Evolutionary conservation across 2,329 filamentous ascomycete species (phyloP).

Genomic region (Verticillium dahliae): DNA sequence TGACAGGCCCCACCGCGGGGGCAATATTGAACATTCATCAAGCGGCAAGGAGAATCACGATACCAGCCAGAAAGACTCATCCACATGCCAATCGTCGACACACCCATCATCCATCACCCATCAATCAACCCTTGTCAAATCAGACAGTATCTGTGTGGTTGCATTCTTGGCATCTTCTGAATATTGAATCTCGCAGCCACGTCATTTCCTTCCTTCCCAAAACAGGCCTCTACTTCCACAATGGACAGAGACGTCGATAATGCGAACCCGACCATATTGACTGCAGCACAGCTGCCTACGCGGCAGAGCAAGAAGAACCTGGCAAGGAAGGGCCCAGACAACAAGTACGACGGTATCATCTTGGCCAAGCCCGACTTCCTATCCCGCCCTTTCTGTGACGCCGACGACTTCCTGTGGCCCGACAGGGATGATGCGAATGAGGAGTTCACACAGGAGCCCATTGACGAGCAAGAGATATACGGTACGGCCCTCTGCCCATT

Average conservation of each 20-base stretch:
- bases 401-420: slow-evolving; percentile 27
- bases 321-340: slow-evolving; percentile 39
- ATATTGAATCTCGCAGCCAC: not conserved
- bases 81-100: not conserved
- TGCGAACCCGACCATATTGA: slow-evolving; percentile 90
- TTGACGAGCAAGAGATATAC: slow-evolving; percentile 96
- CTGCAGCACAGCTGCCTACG: slow-evolving; percentile 79
- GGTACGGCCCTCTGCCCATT: slow-evolving; percentile 43
- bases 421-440: slow-evolving; percentile 38
- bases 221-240: not conserved
- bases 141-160: not conserved
- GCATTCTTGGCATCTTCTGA: not conserved
- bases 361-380: slow-evolving; percentile 39
- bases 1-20: not conserved
- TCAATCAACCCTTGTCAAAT: not conserved
- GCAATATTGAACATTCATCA: not conserved
- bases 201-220: not conserved
- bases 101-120: not conserved
- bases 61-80: not conserved
- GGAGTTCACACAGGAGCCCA: slow-evolving; percentile 66
- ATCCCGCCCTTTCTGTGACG: slow-evolving; percentile 27
- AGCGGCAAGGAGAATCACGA: not conserved
- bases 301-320: slow-evolving; percentile 49
- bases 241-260: slow-evolving; percentile 54
- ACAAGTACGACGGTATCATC: slow-evolving; percentile 39